These are phyloP conservation scores for Naegleria gruberi DNA, from an alignment of 208 protist genomes.

Conservation along the genomic window DNA sequence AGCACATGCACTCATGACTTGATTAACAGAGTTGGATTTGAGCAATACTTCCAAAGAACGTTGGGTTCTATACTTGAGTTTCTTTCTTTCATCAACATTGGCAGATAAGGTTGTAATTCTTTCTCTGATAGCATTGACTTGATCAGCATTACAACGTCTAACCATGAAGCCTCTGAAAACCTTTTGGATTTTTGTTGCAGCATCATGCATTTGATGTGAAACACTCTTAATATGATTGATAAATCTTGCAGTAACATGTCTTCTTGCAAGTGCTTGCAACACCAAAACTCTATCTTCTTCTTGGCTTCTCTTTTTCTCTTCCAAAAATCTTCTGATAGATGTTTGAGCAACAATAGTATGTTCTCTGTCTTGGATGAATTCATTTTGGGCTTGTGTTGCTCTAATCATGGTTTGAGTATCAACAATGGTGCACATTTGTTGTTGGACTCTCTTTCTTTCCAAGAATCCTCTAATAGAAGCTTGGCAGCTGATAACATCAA, in stretches of 20 bases:
- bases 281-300: neutral
- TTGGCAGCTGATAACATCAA: neutral
- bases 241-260: neutral
- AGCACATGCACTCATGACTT: slow-evolving; percentile 13
- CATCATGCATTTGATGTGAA: neutral
- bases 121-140: neutral
- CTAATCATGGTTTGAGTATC: neutral
- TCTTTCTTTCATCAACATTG: neutral
- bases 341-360: neutral
- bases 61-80: slow-evolving; percentile 4
- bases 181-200: neutral
- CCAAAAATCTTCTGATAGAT: neutral
- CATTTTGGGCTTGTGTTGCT: neutral
- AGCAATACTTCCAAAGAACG: neutral
- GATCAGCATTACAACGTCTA: neutral
- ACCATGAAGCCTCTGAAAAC: neutral
- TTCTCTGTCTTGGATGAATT: neutral
- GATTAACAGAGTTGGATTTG: neutral
- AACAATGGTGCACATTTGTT: neutral
- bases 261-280: neutral
- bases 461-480: neutral
- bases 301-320: neutral
- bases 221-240: neutral
- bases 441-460: neutral
- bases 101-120: neutral